These are phyloP conservation scores for Musa schizocarpa DNA, from an alignment of 176 grass and related monocot genomes.

Conservation along the genomic window DNA sequence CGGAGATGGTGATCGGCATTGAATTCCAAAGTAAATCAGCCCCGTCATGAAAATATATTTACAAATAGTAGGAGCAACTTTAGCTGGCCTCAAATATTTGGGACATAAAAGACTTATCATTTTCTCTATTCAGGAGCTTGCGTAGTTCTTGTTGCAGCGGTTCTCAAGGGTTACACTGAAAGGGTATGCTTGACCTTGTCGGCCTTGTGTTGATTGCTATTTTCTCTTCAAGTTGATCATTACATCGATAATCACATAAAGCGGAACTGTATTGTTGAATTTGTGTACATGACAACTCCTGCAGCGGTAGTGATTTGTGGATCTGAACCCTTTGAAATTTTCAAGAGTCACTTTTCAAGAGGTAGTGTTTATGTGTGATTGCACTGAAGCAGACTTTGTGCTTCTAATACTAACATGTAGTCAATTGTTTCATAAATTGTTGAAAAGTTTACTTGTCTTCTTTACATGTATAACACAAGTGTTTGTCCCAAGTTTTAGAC, in stretches of 20 bases:
- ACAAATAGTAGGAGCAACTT: conserved; percentile 32
- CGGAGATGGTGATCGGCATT: neutral
- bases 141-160: conserved; percentile 85
- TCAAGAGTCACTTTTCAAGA: too few species aligned
- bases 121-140: conserved; percentile 32
- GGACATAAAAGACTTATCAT: too few species aligned
- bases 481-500: too few species aligned
- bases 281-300: conserved; percentile 93
- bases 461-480: too few species aligned
- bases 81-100: too few species aligned
- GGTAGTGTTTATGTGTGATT: too few species aligned
- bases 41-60: conserved; percentile 9
- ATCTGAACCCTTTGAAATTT: conserved; percentile 16
- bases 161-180: conserved; percentile 67
- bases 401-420: too few species aligned
- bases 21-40: conserved; percentile 6
- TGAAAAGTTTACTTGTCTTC: too few species aligned
- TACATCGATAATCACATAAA: neutral
- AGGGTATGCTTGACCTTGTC: conserved; percentile 35
- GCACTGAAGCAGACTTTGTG: too few species aligned
- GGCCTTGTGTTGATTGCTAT: neutral
- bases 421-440: too few species aligned
- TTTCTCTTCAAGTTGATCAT: neutral
- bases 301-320: conserved; percentile 80
- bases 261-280: conserved; percentile 81